Conservation (phyloP, 257 asterid species). For the Pogostemon cablin region DNA sequence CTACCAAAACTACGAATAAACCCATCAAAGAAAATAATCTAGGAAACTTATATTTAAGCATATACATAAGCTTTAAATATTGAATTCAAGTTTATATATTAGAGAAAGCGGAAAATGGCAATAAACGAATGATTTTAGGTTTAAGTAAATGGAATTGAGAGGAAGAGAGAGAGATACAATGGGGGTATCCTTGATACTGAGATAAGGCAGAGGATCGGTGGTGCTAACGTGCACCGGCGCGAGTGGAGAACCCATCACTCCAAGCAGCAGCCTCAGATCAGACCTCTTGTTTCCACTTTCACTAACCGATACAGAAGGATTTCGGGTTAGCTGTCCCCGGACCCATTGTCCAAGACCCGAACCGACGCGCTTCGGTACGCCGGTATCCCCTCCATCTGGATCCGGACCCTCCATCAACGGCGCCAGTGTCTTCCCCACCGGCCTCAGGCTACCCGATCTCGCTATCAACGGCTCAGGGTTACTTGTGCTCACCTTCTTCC, state of each 20-base stretch:
- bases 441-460: slow-evolving; percentile 69
- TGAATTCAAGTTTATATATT: no score
- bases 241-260: slow-evolving; percentile 90
- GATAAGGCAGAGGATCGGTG: slow-evolving; percentile 77
- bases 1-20: neutral
- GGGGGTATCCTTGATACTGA: slow-evolving; percentile 79
- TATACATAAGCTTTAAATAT: neutral
- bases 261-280: slow-evolving; percentile 86
- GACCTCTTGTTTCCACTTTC: slow-evolving; percentile 47
- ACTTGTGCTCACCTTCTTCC: slow-evolving; percentile 47
- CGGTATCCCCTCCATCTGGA: slow-evolving; percentile 56
- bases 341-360: slow-evolving; percentile 66
- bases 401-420: slow-evolving; percentile 86
- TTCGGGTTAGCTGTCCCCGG: slow-evolving; percentile 55
- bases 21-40: neutral
- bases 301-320: slow-evolving; percentile 46
- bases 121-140: neutral
- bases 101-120: neutral
- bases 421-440: slow-evolving; percentile 51
- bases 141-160: neutral
- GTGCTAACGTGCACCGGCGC: slow-evolving; percentile 87
- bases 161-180: slow-evolving; percentile 48
- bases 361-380: slow-evolving; percentile 57
- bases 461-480: slow-evolving; percentile 41
- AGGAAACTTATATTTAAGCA: neutral